Base-by-base conservation (phyloP, 2,329 filamentous ascomycete species). In the Thelonectria olida region DNA sequence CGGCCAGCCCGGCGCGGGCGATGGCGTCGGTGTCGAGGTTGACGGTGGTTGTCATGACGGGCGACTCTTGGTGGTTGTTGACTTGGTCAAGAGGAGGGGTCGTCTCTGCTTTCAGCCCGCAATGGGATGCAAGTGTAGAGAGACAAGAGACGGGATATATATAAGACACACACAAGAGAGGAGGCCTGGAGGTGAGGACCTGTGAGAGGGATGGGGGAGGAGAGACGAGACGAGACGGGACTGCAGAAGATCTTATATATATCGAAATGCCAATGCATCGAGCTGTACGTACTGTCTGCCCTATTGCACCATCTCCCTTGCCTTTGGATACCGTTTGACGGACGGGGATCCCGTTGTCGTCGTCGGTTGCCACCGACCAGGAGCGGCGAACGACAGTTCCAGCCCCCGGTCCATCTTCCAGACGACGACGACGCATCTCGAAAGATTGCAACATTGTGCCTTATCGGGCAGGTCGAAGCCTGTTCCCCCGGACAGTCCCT, bases 21-120 rank as follows among this genome's bases (percentile, higher is more conserved):
- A 79, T 77, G 68, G 70, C 73, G 62, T 79, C 77, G 60, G 61
- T 69, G 68, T 79, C 75, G 67, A 76, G 73, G 60, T 76, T 72
- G 63, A 64, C 62, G 48, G 76, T 69, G 67, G 66, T 76, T 53
- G 75, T 74, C 77, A 79, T 79, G 54, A 31, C 27, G 41, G 44
- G 25, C 23, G 31, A 7, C 25, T 51, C 38, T 23, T 44, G 19
- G 23, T 38, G 27, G 31, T 48, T 38, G 38, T 36, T 17, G 8
- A 6, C 6, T 22, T 20, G 17, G 8, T 34, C 39, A 20, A 17
- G 27, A 38, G 28, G 17, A 22, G 19, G 20, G 17, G 12, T 13
- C 45, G 27, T 53, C 36, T 41, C 34, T 51, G 20, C 48, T 41
- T 25, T 41, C 25, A 20, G 15, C 51, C 51, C 36, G 39, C 25